Base-by-base conservation (phyloP, 768 basidiomycete species). In the Cyclocybe aegerita region DNA sequence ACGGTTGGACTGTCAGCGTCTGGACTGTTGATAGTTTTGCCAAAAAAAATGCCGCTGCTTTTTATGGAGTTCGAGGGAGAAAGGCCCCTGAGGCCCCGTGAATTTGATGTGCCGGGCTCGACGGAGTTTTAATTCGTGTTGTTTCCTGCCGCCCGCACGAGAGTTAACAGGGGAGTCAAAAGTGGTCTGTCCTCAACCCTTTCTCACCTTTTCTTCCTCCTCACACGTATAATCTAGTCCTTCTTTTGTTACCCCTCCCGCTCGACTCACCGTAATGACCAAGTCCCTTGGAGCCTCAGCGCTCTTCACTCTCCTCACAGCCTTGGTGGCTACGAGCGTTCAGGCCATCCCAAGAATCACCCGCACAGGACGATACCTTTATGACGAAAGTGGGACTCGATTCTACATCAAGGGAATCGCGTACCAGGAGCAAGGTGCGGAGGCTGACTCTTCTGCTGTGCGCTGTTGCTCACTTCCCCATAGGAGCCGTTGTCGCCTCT, bases 371-470 rank as follows among this genome's bases (percentile, higher is more conserved):
- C 81, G 82, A 61, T 96, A 93, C 65, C 83, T 96, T 38, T 96
- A 93, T 69, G 79, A 79, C 36, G 78, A 78, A 3, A 79, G 82
- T 43, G 90, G 91, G 3, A 83, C 64, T 35, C 72, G 94, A 46
- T 96, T 95, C 70, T 94, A 84, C 70, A 88, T 97, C 70, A 92
- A 90, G 68, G 91, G 90, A 46, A 70, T 93, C 48, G 88, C 89
- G 9, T 93, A 93, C 68, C 90, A 93, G 65, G 75, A 80, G 53
- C 89, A 93, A 70, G 92, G 93, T 83, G 53, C 12, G 15, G 32
- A 14, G 6, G 14, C 17, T 36, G 7, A 9, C 49, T 37, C 11
- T 37, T 17, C 37, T 54, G n/a, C 9, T 17, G 8, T 43, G 29
- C 4, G 16, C 34, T 16, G 12, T 41, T 11, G 31, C 55, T 60